Conservation (phyloP, 305 asterid species). For the Stenogyne calaminthoides region DNA sequence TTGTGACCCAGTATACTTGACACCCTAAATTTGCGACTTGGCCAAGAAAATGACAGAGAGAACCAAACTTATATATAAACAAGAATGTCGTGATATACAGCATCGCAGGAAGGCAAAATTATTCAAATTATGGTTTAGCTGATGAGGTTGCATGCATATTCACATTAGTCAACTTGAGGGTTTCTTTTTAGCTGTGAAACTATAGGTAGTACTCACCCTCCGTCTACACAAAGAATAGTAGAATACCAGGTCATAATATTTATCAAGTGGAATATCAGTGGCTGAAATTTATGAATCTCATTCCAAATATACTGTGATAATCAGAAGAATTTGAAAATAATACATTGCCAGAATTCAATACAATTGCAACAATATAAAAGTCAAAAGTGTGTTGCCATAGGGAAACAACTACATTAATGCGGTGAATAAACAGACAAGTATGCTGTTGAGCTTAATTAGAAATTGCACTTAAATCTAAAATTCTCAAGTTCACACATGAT, state of each 20-base stretch:
- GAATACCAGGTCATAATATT: not conserved
- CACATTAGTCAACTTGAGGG: not conserved
- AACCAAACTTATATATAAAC: not conserved
- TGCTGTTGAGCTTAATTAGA: constrained; percentile 7
- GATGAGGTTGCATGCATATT: not conserved
- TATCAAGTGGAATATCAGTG: not conserved
- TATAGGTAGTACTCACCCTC: not conserved
- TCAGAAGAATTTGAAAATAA: not conserved
- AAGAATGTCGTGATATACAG: not conserved
- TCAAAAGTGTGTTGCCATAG: not conserved
- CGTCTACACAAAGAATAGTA: not conserved
- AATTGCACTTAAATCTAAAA: constrained; percentile 1
- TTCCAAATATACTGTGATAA: not conserved
- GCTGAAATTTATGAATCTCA: not conserved
- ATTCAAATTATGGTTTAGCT: not conserved
- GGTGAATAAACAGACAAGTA: constrained; percentile 10
- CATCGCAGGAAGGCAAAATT: constrained; percentile 3
- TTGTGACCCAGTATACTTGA: not conserved
- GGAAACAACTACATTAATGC: constrained; percentile 1
- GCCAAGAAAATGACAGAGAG: not conserved
- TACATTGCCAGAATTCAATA: not conserved
- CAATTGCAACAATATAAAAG: not conserved
- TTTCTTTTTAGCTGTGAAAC: not conserved
- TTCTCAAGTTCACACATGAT: constrained; percentile 11
- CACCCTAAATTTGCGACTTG: not conserved